Conservation (phyloP, 352 stramenopile species). For the Globisporangium cystogenes region DNA sequence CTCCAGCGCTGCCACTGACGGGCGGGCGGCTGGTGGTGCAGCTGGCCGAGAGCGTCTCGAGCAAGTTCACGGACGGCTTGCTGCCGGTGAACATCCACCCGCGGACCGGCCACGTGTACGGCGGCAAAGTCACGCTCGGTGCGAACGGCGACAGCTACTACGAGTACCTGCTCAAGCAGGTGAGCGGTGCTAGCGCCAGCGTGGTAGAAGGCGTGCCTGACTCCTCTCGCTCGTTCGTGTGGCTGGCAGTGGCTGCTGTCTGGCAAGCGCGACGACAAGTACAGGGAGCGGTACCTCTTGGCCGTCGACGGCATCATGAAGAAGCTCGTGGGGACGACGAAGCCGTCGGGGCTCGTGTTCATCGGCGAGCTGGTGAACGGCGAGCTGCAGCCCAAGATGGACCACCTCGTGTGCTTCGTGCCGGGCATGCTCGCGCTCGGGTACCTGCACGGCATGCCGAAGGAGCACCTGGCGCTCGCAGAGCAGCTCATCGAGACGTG, state of each 20-base stretch:
- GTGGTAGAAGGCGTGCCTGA: too few relatives aligned
- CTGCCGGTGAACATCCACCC: conserved; percentile 47
- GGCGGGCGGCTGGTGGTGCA: too few relatives aligned
- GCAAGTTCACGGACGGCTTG: conserved; percentile 49
- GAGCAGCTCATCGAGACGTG: conserved; percentile 80
- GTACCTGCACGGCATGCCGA: conserved; percentile 60
- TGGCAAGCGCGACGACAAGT: conserved; percentile 69
- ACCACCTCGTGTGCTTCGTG: conserved; percentile 91
- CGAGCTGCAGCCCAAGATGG: conserved; percentile 64
- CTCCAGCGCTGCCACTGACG: background rate
- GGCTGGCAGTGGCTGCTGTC: conserved; percentile 59
- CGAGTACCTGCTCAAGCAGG: conserved; percentile 82
- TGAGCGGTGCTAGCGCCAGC: too few relatives aligned
- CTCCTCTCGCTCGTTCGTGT: too few relatives aligned
- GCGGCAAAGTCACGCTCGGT: conserved; percentile 60
- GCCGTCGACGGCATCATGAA: conserved; percentile 59
- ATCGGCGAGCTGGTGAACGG: conserved; percentile 62
- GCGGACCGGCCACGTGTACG: conserved; percentile 29
- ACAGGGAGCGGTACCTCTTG: conserved; percentile 54
- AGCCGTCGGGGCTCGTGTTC: conserved; percentile 55
- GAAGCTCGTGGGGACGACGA: conserved; percentile 46
- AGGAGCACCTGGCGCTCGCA: conserved; percentile 62
- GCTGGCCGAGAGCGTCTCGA: conserved; percentile 41
- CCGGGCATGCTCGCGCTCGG: conserved; percentile 85
- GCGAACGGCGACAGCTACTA: conserved; percentile 84